These are phyloP conservation scores for Ceriops decandra DNA, from an alignment of 345 rosid genomes.

Conservation along the genomic window DNA sequence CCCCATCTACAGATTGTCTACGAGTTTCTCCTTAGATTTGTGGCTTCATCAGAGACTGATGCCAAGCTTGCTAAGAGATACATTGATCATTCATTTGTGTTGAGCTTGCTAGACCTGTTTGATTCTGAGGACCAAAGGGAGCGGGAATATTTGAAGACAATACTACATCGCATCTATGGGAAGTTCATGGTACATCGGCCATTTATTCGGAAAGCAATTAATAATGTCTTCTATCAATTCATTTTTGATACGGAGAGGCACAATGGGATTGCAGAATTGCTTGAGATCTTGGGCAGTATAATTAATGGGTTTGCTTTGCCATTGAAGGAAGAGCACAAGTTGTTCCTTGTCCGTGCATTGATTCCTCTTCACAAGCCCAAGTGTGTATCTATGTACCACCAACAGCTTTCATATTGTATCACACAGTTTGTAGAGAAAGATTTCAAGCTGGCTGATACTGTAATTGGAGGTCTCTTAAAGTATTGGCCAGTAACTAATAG, in stretches of 20 bases:
- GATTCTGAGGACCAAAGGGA: conserved; percentile 71
- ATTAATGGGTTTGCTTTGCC: conserved; percentile 82
- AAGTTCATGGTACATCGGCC: conserved; percentile 75
- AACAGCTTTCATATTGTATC: conserved; percentile 73
- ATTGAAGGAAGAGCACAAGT: conserved; percentile 81
- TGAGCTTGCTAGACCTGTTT: conserved; percentile 56
- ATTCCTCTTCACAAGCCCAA: conserved; percentile 81
- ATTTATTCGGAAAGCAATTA: conserved; percentile 57
- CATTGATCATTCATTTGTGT: conserved; percentile 57
- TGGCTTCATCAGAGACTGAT: conserved; percentile 56
- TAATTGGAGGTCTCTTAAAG: conserved; percentile 62
- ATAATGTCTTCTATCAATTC: conserved; percentile 67
- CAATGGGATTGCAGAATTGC: conserved; percentile 68
- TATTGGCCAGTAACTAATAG: conserved; percentile 80
- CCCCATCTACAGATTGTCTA: conserved; percentile 67
- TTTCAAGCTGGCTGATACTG: conserved; percentile 70
- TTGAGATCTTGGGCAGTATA: conserved; percentile 78
- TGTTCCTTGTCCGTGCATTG: conserved; percentile 65
- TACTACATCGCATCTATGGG: conserved; percentile 57
- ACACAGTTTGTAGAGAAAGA: conserved; percentile 85
- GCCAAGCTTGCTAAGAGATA: conserved; percentile 64
- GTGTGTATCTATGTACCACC: conserved; percentile 61
- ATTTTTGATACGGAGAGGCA: conserved; percentile 67
- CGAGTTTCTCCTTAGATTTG: conserved; percentile 56
- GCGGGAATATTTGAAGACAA: conserved; percentile 64